Percentiles rank a stretch among this genome's conserved stretches.
phyloP scores from a whole-genome alignment of 768 basidiomycete genomes.

The Phylloporus sp. region DNA sequence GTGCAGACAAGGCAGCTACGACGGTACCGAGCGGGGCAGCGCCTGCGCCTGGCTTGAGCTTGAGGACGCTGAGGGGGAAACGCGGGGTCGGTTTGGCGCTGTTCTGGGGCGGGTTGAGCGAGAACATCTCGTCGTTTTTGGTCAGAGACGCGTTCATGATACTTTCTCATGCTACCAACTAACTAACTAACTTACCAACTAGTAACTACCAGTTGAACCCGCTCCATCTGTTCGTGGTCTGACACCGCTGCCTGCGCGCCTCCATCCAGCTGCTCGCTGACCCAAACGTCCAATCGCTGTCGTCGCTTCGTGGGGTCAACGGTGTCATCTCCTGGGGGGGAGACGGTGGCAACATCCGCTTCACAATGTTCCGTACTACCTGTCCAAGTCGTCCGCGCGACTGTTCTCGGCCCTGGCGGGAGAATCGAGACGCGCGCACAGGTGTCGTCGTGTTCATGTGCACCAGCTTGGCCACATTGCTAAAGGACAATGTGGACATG shows the following conservation, averaged over 20 bases:
- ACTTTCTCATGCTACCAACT: too few species aligned
- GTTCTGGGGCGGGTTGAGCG: conserved; percentile 9
- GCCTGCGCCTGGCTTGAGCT: conserved; percentile 26
- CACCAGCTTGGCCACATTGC: background rate
- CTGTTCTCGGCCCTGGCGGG: background rate
- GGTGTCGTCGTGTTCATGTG: background rate
- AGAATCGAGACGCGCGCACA: background rate
- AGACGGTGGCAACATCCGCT: conserved; percentile 16
- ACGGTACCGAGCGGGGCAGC: conserved; percentile 3
- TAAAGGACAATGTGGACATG: conserved; percentile 11
- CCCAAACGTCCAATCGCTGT: conserved; percentile 20
- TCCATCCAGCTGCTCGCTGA: conserved; percentile 11
- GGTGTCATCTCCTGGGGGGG: conserved; percentile 4
- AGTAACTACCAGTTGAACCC: too few species aligned
- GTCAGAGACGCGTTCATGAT: too few species aligned
- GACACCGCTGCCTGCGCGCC: background rate
- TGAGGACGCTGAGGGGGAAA: conserved; percentile 43
- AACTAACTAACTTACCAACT: too few species aligned
- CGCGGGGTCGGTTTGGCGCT: conserved; percentile 32
- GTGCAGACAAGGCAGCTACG: background rate
- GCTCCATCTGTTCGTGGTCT: conserved; percentile 17
- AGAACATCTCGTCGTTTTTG: background rate
- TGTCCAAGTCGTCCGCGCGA: conserved; percentile 17
- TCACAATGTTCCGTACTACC: conserved; percentile 22
- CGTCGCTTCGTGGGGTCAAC: conserved; percentile 18